Base-by-base conservation (phyloP, 2,329 filamentous ascomycete species). In the Pseudogymnoascus sp. region DNA sequence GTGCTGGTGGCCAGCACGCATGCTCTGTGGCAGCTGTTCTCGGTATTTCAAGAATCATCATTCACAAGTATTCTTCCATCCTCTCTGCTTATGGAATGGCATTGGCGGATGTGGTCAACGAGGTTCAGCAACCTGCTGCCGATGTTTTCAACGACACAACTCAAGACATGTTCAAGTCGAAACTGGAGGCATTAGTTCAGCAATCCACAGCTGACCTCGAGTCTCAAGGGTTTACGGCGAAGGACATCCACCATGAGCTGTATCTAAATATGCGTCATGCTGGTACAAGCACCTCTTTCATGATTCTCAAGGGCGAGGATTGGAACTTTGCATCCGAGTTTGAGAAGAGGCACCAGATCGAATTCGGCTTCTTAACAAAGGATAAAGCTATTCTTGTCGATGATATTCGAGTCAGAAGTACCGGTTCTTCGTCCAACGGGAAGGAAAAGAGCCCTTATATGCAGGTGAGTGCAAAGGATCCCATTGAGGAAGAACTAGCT, bases 31-130 rank as follows among this genome's bases (percentile, higher is more conserved):
- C 91, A 1, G 85, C 91, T 69, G 88, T 89, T 2, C 79, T 96
- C 0, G 91, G 91, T 0, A 91, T 96, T 66, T 84, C 82, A n/a
- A 90, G 93, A 71, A 92, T 96, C 23, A 79, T 96, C 9, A 81
- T 96, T 2, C 92, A 96, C 72, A 81, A 88, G 59, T 94, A 96
- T 73, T 94, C 91, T 0, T 94, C 90, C 0, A 90, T 96, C 0
- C 79, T 96, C 0, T 95, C 91, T 1, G 92, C 92, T 0, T 96
- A 96, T 68, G 92, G 92, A 7, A 95, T 96, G 90, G 91, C 92
- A 0, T 77, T 96, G 3, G 92, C 92, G 8, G 92, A 96, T 69
- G 91, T 96, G 0, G 92, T 96, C 0, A 90, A 96, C 66, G 92
- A 97, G 75, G 82, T 87, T 30, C 92, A 96, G 69, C 89, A 92